Evolutionary conservation across 768 basidiomycete species (phyloP), one percentile per base, ranked within the genome.

Genomic region (Hericium coralloides): DNA sequence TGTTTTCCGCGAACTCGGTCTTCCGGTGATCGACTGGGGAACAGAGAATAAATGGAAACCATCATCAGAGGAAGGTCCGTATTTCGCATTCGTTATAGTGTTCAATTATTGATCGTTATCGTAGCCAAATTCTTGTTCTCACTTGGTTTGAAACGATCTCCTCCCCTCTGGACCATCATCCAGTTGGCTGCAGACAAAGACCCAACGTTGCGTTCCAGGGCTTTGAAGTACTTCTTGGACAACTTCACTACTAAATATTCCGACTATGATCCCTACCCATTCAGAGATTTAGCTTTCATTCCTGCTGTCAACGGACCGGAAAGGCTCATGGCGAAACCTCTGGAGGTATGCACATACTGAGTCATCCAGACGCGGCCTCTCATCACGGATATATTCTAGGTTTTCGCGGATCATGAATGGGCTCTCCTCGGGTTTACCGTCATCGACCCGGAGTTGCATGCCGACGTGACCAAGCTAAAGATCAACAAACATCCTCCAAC

Each of bases 21-120:
- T 98, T 22, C 92, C 95, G 3, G 67, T 97, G 2, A 76, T 98
- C 45, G 92, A 93, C 62, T 99, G 95, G 95, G 87, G 88, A 1
- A 74, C 74, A 25, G 75, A 83, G 58, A 72, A 73, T 1, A 93
- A 87, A 67, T 99, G 95, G 95, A 79, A 80, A 58, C 70, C 76
- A 4, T 80, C 78, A 10, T 92, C 92, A 0, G 92, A 93, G 26
- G 95, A 97, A 85, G 92, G 94, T 89, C 41, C 37, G 72, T 59
- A 31, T 31, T 36, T 8, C 31, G 17, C 2, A 37, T 45, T 4
- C 17, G 17, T 6, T 4, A 31, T 4, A 20, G 17, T 10, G 15
- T 17, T 17, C 7, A 12, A 56, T 22, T 22, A 0, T 23, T 50
- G 23, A 50, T 25, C 8, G 15, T 17, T 25, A 25, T 25, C 26